Evolutionary conservation across 2,329 filamentous ascomycete species (phyloP).

Genomic region (Curvularia verruculosa): DNA sequence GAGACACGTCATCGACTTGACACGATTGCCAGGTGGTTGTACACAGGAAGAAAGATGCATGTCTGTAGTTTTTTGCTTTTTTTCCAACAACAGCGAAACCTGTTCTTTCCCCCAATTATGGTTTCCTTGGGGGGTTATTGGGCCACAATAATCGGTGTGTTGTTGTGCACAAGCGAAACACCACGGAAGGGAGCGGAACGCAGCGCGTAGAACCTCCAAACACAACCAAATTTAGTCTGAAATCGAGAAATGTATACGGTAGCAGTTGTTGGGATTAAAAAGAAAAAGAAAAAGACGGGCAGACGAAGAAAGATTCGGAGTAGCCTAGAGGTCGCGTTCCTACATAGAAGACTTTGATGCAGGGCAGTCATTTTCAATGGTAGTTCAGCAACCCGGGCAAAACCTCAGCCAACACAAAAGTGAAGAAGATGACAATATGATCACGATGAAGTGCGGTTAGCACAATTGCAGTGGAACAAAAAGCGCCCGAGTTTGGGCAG

Average conservation of each 20-base stretch:
- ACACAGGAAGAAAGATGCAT: not conserved
- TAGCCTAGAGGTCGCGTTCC: not conserved
- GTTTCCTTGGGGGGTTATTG: not conserved
- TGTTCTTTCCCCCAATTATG: not conserved
- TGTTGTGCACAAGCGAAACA: conserved; percentile 35
- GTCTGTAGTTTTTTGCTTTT: not conserved
- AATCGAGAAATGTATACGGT: not conserved
- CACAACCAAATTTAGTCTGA: conserved; percentile 14
- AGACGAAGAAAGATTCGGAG: not conserved
- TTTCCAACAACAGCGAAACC: not conserved
- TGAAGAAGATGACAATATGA: not conserved
- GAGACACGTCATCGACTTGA: conserved; percentile 7
- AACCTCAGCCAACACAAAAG: not conserved
- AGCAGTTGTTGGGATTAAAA: not conserved
- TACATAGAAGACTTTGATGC: not conserved
- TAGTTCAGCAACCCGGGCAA: not conserved
- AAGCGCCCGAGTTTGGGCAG: not conserved
- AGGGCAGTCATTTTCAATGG: not conserved
- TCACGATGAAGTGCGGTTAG: not conserved
- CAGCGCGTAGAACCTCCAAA: conserved; percentile 22
- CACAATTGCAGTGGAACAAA: not conserved
- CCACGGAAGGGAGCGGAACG: conserved; percentile 15
- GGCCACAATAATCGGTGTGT: not conserved
- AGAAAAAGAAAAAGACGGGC: not conserved
- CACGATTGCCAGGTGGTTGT: not conserved